Conservation (phyloP, 371 early-diverging fungal species). For the Rhizopus microsporus region DNA sequence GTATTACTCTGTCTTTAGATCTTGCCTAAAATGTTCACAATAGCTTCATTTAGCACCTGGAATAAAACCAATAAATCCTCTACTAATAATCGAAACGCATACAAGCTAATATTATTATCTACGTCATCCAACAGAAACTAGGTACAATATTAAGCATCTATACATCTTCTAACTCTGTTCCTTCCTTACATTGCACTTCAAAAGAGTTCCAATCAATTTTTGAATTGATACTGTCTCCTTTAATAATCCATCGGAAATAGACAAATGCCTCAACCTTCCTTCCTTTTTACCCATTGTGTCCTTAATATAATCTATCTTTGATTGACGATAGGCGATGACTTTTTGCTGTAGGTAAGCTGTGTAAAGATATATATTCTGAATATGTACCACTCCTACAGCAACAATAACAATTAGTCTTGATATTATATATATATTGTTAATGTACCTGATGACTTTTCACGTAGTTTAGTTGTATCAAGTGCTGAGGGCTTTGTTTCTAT, state of each 20-base stretch:
- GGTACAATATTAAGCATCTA: background rate
- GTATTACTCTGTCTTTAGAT: background rate
- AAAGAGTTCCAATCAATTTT: slow-evolving; percentile 75
- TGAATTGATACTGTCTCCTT: slow-evolving; percentile 79
- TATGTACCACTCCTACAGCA: slow-evolving; percentile 49
- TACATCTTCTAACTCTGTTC: slow-evolving; percentile 9
- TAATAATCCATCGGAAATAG: slow-evolving; percentile 72
- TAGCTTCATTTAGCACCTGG: slow-evolving; percentile 89
- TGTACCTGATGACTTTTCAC: slow-evolving; percentile 63
- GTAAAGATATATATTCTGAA: slow-evolving; percentile 81
- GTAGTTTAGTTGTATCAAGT: slow-evolving; percentile 60
- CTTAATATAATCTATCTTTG: slow-evolving; percentile 75
- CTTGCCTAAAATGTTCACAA: slow-evolving; percentile 84
- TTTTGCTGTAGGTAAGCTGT: slow-evolving; percentile 84
- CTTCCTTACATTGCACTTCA: slow-evolving; percentile 68
- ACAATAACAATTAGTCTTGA: background rate
- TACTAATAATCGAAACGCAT: slow-evolving; percentile 81
- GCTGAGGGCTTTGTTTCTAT: slow-evolving; percentile 61
- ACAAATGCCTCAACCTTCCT: slow-evolving; percentile 55
- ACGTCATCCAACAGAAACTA: slow-evolving; percentile 70
- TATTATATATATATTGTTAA: slow-evolving; percentile 9
- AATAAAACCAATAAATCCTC: slow-evolving; percentile 87
- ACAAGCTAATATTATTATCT: slow-evolving; percentile 86
- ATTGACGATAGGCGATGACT: slow-evolving; percentile 70
- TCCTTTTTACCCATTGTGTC: slow-evolving; percentile 37